phyloP scores from a whole-genome alignment of 306 rosid genomes.

The Gastrolobium villosum region DNA sequence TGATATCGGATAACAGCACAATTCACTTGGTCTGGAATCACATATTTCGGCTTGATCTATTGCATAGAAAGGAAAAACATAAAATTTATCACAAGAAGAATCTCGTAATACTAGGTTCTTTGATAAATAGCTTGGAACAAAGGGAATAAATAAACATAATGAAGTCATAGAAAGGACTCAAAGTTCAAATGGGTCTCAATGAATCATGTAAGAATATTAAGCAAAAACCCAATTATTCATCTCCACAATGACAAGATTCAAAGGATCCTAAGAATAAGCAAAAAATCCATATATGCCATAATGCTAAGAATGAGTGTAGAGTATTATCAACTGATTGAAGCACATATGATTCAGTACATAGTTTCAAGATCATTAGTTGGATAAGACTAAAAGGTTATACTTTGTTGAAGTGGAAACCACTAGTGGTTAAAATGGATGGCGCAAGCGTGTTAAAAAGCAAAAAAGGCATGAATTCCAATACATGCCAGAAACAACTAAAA shows the following conservation, averaged over 20 bases:
- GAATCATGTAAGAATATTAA: background rate
- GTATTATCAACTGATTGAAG: conserved; percentile 3
- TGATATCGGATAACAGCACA: conserved; percentile 95
- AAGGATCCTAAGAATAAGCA: conserved; percentile 4
- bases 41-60: conserved; percentile 82
- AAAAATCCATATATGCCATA: background rate
- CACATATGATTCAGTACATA: background rate
- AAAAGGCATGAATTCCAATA: background rate
- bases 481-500: background rate
- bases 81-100: background rate
- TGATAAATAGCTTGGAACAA: conserved; percentile 7
- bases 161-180: background rate
- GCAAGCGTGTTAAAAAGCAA: background rate
- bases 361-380: background rate
- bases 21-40: conserved; percentile 83
- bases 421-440: background rate
- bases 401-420: background rate
- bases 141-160: conserved; percentile 16
- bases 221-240: conserved; percentile 10
- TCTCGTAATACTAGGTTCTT: conserved; percentile 12
- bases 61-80: conserved; percentile 25
- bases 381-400: background rate
- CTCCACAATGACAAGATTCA: conserved; percentile 3
- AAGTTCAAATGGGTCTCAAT: background rate
- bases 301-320: background rate